Conservation (phyloP, 257 asterid genomes). For the Solanum pennellii region DNA sequence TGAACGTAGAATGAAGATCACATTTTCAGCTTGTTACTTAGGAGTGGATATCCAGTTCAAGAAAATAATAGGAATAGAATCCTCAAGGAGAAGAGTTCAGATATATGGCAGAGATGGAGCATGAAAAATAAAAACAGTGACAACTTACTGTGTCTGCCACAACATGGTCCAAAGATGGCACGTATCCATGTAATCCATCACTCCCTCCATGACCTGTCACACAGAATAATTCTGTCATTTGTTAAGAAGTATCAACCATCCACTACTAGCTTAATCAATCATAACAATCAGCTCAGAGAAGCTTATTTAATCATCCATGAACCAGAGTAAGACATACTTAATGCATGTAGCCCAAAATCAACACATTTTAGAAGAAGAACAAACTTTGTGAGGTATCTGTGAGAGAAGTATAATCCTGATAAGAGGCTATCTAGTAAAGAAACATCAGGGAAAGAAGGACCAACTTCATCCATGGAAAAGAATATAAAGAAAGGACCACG, state of each 20-base stretch:
- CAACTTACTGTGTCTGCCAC: conserved; percentile 92
- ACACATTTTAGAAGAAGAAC: background rate
- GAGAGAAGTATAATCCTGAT: background rate
- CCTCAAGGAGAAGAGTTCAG: background rate
- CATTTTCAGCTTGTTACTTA: background rate
- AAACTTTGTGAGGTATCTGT: background rate
- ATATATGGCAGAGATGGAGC: background rate
- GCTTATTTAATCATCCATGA: background rate
- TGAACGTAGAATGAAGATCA: background rate
- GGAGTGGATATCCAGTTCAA: background rate
- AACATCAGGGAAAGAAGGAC: background rate
- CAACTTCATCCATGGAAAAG: background rate
- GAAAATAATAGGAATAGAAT: background rate
- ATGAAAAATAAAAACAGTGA: background rate
- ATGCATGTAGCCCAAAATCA: background rate
- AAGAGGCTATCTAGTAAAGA: background rate
- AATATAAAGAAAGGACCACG: background rate
- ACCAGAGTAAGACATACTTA: background rate
- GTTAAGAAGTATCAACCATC: background rate
- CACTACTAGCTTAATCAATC: background rate
- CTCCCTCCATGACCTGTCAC: conserved; percentile 96
- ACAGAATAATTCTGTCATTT: background rate
- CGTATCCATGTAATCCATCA: conserved; percentile 99
- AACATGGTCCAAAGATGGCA: conserved; percentile 94
- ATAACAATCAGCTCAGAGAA: background rate